Base-by-base conservation (phyloP, 768 basidiomycete species). In the Pulveroboletus sp. region DNA sequence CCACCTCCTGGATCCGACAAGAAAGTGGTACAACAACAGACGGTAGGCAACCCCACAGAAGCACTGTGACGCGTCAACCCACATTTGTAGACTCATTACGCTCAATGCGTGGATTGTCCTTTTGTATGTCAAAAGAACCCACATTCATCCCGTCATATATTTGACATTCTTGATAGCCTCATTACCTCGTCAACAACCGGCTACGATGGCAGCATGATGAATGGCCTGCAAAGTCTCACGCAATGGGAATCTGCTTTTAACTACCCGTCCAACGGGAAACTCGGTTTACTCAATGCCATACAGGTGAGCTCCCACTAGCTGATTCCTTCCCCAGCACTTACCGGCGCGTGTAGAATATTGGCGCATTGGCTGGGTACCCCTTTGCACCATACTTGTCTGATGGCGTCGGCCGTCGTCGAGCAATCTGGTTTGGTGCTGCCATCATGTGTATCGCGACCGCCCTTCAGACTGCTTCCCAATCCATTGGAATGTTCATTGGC, bases 151-250 rank as follows among this genome's bases (percentile, higher is more conserved):
- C 45, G 17, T 20, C 29, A 17, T 7, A 25, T 29, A 40, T 14
- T 31, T 51, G 39, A 40, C 50, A 3, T 36, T 4, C 13, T 45
- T 20, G 43, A 19, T 47, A 84, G 82, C 38, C 77, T 87, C 54
- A 84, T 87, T 62, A 86, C 85, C 11, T 85, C 85, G 13, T 84
- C 84, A 11, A 85, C 81, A 34, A 86, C 82, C 61, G 86, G 85
- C 49, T 87, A 82, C 59, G 86, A 87, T 62, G 84, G 84, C 47
- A 81, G 79, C 63, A 81, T 87, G 79, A 85, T 87, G 85, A 87
- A 89, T 63, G 84, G 84, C 62, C 71, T 90, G 35, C 87, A 90
- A 64, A 81, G 82, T 42, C 71, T 88, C 51, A 54, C 68, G n/a
- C 78, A 82, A 52, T 90, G 87, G 88, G 64, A 73, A 36, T 37